Evolutionary conservation across 2,329 filamentous ascomycete genomes (phyloP).

Genomic region (Hypoxylon sp.): DNA sequence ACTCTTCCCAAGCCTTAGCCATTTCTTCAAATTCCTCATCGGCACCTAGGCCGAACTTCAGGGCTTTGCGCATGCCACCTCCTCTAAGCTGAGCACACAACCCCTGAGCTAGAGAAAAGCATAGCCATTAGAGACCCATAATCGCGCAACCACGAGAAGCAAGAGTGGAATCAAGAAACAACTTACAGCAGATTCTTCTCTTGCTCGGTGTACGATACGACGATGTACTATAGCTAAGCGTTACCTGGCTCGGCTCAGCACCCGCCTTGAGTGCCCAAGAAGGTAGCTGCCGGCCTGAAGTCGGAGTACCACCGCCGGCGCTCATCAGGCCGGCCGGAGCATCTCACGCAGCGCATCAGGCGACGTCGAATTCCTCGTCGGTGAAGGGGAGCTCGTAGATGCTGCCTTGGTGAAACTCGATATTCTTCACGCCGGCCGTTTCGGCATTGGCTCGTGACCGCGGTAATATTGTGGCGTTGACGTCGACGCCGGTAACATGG

Average conservation of each 20-base stretch:
- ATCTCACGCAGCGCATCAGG: conserved; percentile 48
- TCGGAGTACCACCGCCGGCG: neutral
- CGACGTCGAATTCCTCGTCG: conserved; percentile 48
- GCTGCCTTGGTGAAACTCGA: conserved; percentile 46
- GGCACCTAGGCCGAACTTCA: conserved; percentile 13
- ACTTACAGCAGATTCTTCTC: conserved; percentile 30
- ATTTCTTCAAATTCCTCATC: conserved; percentile 27
- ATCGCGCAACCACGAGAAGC: too few species aligned
- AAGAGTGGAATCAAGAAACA: too few species aligned
- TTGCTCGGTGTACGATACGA: conserved; percentile 23
- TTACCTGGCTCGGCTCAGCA: conserved; percentile 22
- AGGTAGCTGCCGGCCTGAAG: neutral
- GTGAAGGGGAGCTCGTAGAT: conserved; percentile 51
- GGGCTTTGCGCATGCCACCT: conserved; percentile 6
- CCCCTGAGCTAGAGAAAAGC: conserved; percentile 15
- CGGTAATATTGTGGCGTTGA: conserved; percentile 13
- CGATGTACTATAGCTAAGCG: conserved; percentile 29
- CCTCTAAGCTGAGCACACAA: conserved; percentile 18
- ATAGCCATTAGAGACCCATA: neutral
- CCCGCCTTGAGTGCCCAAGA: conserved; percentile 13
- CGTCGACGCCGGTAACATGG: conserved; percentile 52
- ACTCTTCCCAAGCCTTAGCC: conserved; percentile 26
- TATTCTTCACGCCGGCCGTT: neutral
- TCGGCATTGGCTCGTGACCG: neutral
- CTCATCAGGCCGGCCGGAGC: conserved; percentile 32